Evolutionary conservation across 208 protist species (phyloP), one percentile per base, ranked within the genome.

Genomic region (Leishmania braziliensis): DNA sequence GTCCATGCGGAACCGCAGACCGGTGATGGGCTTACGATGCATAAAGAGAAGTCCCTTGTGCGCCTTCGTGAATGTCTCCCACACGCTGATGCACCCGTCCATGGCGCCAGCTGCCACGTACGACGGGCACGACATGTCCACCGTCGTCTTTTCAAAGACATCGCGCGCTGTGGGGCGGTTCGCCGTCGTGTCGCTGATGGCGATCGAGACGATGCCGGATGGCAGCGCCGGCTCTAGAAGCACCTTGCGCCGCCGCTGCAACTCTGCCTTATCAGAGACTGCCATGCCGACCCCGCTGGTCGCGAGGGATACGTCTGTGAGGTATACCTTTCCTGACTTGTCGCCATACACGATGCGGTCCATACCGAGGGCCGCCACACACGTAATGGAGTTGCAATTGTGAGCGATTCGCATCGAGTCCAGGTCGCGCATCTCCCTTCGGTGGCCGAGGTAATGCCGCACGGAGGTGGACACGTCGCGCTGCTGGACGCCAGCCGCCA

Each of bases 331-430:
- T 1, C 95, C 95, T 1, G 94, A 89, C 82, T 98, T 98, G 77
- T 98, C 95, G 48, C 95, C 95, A 50, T 95, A 90, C 12, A 94
- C 89, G 43, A 97, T 81, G 46, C 92, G 74, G 20, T 95, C 89
- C 0, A 54, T 69, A 43, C 91, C 92, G 77, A 97, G 88, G 63
- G 81, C 75, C 33, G 91, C 92, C 51, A 96, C 90, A 54, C 91
- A 92, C n/a, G 95, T 96, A 66, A 97, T 86, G 62, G 91, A 84
- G 83, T 97, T 96, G 83, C 92, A 89, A 87, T 97, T 97, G 86
- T 97, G 95, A 18, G 86, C 85, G 48, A 97, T 82, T 20, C 90
- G 89, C 26, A 96, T 77, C 0, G 88, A 85, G 63, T 78, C 73
- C 56, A 77, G 58, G 60, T 81, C 80, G 12, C 74, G 82, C 75